Conservation (phyloP, 768 basidiomycete genomes). For the Polyporus arcularius region DNA sequence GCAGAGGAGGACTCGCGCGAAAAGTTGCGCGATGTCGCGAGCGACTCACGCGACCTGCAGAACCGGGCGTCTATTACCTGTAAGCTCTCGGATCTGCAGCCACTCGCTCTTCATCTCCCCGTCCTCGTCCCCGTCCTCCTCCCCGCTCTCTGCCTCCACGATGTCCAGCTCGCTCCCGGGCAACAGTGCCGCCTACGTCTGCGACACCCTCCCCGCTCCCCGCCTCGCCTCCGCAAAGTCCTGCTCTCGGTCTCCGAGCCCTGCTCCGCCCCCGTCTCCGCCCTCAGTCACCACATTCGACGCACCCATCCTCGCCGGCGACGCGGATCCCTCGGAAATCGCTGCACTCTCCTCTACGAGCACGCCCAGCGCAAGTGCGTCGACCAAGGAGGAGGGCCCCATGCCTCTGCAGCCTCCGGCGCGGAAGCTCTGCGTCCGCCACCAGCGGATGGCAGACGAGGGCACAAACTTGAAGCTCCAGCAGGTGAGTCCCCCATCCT, state of each 20-base stretch:
- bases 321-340: not conserved
- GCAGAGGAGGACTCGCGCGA: not conserved
- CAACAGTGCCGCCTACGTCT: conserved; percentile 46
- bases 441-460: conserved; percentile 96
- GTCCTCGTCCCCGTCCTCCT: not conserved
- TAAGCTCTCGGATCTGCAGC: conserved; percentile 1
- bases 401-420: conserved; percentile 39
- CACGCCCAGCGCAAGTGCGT: not conserved
- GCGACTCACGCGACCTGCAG: conserved; percentile 26
- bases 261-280: conserved; percentile 18
- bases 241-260: conserved; percentile 23
- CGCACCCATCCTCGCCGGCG: conserved; percentile 21
- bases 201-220: conserved; percentile 72
- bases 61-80: conserved; percentile 11
- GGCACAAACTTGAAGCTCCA: conserved; percentile 91
- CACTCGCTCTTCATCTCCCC: not conserved
- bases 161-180: conserved; percentile 5
- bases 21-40: conserved; percentile 37
- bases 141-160: conserved; percentile 24
- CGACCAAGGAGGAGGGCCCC: not conserved
- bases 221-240: conserved; percentile 42
- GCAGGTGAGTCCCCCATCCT: conserved; percentile 53
- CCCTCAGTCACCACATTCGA: conserved; percentile 27
- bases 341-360: not conserved
- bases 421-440: conserved; percentile 86